Evolutionary conservation across 2,329 filamentous ascomycete species (phyloP).

Genomic region (Aspergillus fischeri): DNA sequence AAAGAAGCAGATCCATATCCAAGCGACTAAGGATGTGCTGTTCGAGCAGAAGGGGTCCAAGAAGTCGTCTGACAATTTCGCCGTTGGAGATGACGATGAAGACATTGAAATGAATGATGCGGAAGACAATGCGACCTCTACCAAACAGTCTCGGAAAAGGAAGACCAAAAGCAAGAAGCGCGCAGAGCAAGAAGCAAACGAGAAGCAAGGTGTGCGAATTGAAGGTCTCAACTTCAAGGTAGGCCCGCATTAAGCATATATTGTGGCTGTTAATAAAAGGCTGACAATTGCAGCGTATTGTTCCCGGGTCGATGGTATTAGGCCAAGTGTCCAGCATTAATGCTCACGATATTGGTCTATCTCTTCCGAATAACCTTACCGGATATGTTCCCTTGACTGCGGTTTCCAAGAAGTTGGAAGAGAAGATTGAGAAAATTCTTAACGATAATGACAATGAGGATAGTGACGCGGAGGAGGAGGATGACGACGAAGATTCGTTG

Average conservation of each 20-base stretch:
- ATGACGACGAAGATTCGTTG: slow-evolving; percentile 54
- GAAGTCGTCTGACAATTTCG: slow-evolving; percentile 41
- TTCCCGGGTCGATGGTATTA: slow-evolving; percentile 80
- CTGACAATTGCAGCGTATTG: slow-evolving; percentile 62
- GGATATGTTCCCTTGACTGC: slow-evolving; percentile 89
- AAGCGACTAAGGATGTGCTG: slow-evolving; percentile 86
- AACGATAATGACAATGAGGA: slow-evolving; percentile 58
- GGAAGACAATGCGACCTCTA: slow-evolving; percentile 33
- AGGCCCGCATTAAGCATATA: slow-evolving; percentile 24
- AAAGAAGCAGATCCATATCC: slow-evolving; percentile 91
- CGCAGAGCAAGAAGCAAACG: slow-evolving; percentile 46
- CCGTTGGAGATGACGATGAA: slow-evolving; percentile 57
- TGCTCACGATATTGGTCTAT: slow-evolving; percentile 70
- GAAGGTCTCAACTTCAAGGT: slow-evolving; percentile 90
- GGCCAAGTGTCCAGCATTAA: slow-evolving; percentile 82
- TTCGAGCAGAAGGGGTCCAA: slow-evolving; percentile 72
- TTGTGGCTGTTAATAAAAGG: slow-evolving; percentile 7
- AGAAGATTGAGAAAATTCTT: slow-evolving; percentile 65
- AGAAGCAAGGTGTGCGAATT: slow-evolving; percentile 62
- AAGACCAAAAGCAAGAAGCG: slow-evolving; percentile 47
- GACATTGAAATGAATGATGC: slow-evolving; percentile 49
- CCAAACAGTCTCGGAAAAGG: slow-evolving; percentile 38
- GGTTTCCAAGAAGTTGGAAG: slow-evolving; percentile 75
- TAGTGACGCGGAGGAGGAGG: slow-evolving; percentile 53
- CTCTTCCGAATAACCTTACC: slow-evolving; percentile 86